These are phyloP conservation scores for Talaromyces sp. DNA, from an alignment of 2,329 filamentous ascomycete genomes.

Conservation along the genomic window DNA sequence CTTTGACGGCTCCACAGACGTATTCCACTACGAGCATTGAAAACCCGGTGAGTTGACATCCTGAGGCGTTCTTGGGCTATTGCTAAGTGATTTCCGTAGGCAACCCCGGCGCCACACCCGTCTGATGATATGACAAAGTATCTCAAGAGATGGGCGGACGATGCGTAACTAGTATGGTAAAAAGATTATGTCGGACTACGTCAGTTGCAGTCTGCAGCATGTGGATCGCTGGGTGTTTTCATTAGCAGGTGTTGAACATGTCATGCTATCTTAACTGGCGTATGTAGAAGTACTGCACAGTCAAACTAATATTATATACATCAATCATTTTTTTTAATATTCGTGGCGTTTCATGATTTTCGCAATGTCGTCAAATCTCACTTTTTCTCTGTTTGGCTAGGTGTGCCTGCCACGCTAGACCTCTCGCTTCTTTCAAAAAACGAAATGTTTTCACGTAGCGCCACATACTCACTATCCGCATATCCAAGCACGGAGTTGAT, in stretches of 20 bases:
- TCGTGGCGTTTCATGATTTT: not conserved
- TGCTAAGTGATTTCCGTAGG: slow-evolving; percentile 34
- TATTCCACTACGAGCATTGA: slow-evolving; percentile 48
- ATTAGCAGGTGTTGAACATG: not conserved
- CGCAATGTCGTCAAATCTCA: not conserved
- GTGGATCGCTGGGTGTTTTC: not conserved
- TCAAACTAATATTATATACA: not conserved
- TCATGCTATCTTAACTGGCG: not conserved
- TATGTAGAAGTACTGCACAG: not conserved
- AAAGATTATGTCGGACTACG: not conserved
- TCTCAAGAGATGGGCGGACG: slow-evolving; percentile 55
- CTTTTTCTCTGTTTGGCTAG: slow-evolving; percentile 19
- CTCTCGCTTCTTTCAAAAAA: slow-evolving; percentile 48
- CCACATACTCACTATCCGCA: slow-evolving; percentile 91
- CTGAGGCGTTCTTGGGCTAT: not conserved
- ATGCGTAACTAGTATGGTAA: not conserved
- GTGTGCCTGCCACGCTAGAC: slow-evolving; percentile 18
- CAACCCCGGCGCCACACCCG: slow-evolving; percentile 47
- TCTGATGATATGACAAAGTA: slow-evolving; percentile 53
- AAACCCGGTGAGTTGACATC: slow-evolving; percentile 50
- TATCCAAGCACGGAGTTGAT: slow-evolving; percentile 80
- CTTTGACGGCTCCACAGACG: slow-evolving; percentile 47
- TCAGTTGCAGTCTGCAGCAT: not conserved
- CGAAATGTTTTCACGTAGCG: slow-evolving; percentile 79
- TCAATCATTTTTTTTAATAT: not conserved